Percentiles rank a stretch among this genome's conserved stretches.
Evolutionary conservation across 345 rosid genomes (phyloP).

Genomic region (Heritiera fomes): DNA sequence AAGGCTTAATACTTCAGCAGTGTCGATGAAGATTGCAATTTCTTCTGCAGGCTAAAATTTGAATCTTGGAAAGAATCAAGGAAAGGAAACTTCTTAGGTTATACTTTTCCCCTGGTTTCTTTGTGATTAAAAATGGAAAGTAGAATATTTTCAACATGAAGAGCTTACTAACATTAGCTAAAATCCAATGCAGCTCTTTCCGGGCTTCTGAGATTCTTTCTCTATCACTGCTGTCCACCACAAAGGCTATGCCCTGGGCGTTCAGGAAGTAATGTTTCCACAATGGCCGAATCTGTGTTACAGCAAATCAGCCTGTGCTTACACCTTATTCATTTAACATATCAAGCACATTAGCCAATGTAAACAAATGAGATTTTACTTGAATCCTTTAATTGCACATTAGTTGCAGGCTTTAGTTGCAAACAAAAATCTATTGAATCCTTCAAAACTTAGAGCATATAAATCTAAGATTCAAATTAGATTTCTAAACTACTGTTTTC

Average conservation of each 20-base stretch:
- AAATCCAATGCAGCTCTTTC: slow-evolving; percentile 63
- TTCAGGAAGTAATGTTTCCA: slow-evolving; percentile 77
- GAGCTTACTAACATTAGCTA: slow-evolving; percentile 49
- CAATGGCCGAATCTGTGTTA: slow-evolving; percentile 60
- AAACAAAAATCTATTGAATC: too few species aligned
- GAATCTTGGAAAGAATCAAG: not conserved
- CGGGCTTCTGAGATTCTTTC: slow-evolving; percentile 69
- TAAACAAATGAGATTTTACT: not conserved
- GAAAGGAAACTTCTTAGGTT: too few species aligned
- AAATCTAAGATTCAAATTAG: too few species aligned
- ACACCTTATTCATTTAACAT: not conserved
- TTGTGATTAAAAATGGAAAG: too few species aligned
- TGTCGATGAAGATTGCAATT: not conserved
- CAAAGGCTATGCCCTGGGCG: slow-evolving; percentile 64
- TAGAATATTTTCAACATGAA: not conserved
- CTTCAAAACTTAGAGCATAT: too few species aligned
- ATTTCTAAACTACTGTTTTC: too few species aligned
- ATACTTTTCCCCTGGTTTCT: too few species aligned
- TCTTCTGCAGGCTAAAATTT: not conserved
- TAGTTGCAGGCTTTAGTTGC: too few species aligned
- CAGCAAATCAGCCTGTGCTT: not conserved
- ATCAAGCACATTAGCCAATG: not conserved
- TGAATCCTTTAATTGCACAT: not conserved
- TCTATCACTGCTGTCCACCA: slow-evolving; percentile 66
- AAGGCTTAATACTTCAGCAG: not conserved